Evolutionary conservation across 345 rosid genomes (phyloP).

Genomic region (Salix suchowensis): DNA sequence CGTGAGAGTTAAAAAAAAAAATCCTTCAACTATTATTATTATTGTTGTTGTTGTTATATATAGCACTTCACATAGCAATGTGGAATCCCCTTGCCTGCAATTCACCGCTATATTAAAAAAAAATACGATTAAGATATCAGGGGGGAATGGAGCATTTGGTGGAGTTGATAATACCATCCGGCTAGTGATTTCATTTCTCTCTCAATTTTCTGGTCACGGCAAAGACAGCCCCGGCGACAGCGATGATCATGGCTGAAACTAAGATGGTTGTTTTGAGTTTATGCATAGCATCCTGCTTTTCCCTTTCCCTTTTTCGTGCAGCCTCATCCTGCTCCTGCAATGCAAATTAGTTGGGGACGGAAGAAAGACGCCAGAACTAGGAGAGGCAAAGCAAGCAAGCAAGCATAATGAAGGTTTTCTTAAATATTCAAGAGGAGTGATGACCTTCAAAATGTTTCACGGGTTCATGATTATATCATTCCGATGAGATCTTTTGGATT

Average conservation of each 20-base stretch:
- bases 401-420: not conserved
- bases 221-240: constrained; percentile 27
- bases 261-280: constrained; percentile 23
- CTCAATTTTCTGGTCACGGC: constrained; percentile 32
- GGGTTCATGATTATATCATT: not conserved
- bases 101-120: not conserved
- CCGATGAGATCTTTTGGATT: not conserved
- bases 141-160: no score
- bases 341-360: not conserved
- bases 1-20: not conserved
- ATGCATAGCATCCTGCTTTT: not conserved
- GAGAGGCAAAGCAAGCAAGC: not conserved
- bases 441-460: not conserved
- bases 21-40: not conserved
- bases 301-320: not conserved
- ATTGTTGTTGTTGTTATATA: not conserved
- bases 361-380: not conserved
- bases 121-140: no score
- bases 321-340: constrained; percentile 16
- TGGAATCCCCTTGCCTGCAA: not conserved
- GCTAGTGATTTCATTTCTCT: constrained; percentile 10
- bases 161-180: not conserved
- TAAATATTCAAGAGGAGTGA: no score
- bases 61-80: not conserved
- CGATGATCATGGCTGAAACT: constrained; percentile 26